Evolutionary conservation across 2,329 filamentous ascomycete genomes (phyloP).

Genomic region (Colletotrichum phormii): DNA sequence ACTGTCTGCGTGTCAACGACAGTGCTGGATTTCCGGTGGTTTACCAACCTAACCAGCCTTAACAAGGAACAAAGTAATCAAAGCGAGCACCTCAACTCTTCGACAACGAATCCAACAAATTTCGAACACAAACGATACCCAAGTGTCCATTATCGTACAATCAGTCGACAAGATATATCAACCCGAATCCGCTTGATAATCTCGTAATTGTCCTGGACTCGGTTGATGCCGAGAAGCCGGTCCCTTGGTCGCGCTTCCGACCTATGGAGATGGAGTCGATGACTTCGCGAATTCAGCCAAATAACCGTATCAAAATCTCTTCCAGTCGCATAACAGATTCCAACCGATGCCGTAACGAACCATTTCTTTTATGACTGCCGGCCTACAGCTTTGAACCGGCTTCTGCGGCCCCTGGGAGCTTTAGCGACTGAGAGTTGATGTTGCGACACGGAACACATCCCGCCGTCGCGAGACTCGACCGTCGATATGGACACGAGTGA

Average conservation of each 20-base stretch:
- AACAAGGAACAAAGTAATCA: neutral
- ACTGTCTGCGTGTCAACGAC: slow-evolving; percentile 9
- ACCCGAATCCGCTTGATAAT: neutral
- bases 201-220: slow-evolving; percentile 19
- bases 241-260: slow-evolving; percentile 35
- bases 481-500: slow-evolving; percentile 72
- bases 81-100: neutral
- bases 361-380: slow-evolving; percentile 30
- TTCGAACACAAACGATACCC: neutral
- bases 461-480: slow-evolving; percentile 41
- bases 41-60: slow-evolving; percentile 19
- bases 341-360: slow-evolving; percentile 16
- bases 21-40: slow-evolving; percentile 24
- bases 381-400: slow-evolving; percentile 21
- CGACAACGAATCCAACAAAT: neutral
- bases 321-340: slow-evolving; percentile 8
- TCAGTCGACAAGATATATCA: neutral
- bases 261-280: slow-evolving; percentile 54
- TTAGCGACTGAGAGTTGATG: slow-evolving; percentile 37
- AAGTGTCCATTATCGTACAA: neutral
- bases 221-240: slow-evolving; percentile 34
- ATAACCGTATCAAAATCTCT: slow-evolving; percentile 16
- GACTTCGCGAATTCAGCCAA: slow-evolving; percentile 33
- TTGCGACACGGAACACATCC: slow-evolving; percentile 33
- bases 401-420: slow-evolving; percentile 29